Evolutionary conservation across 1,284 basidiomycete genomes (phyloP).

Genomic region (Microbotryomycetes sp.): DNA sequence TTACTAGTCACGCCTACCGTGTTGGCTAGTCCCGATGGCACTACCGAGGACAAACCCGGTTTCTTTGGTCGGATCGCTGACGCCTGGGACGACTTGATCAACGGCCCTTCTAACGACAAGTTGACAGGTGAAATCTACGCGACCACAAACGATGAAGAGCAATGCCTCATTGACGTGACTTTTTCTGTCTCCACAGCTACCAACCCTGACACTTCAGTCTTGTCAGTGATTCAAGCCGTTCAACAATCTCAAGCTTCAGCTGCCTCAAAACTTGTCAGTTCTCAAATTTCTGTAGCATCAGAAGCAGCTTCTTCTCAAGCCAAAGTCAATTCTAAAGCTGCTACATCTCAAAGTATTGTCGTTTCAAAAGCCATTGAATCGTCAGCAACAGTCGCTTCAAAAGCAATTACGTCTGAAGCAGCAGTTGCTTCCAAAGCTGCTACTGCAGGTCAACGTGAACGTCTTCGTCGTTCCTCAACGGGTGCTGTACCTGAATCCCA

Average conservation of each 20-base stretch:
- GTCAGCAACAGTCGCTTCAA: background rate
- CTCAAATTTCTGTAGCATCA: too few species aligned
- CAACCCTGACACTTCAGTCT: too few species aligned
- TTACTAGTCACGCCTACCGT: background rate
- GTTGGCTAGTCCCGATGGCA: background rate
- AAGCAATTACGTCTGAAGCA: background rate
- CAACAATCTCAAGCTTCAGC: background rate
- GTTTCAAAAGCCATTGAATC: too few species aligned
- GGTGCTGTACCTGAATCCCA: too few species aligned
- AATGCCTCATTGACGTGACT: too few species aligned
- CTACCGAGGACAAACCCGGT: too few species aligned
- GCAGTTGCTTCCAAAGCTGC: background rate
- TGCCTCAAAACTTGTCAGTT: background rate
- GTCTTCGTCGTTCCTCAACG: too few species aligned
- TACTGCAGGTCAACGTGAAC: background rate
- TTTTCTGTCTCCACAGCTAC: too few species aligned
- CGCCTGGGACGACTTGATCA: background rate
- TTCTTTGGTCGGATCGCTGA: background rate
- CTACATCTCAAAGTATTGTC: background rate
- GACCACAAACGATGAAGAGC: too few species aligned
- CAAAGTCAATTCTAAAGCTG: background rate
- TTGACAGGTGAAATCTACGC: too few species aligned
- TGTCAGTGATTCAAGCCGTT: background rate
- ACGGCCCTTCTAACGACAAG: background rate
- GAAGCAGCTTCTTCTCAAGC: too few species aligned